Percentiles rank a stretch among this genome's conserved stretches.
phyloP scores from a whole-genome alignment of 2,329 filamentous ascomycete genomes.

The Ophiostoma sp. region DNA sequence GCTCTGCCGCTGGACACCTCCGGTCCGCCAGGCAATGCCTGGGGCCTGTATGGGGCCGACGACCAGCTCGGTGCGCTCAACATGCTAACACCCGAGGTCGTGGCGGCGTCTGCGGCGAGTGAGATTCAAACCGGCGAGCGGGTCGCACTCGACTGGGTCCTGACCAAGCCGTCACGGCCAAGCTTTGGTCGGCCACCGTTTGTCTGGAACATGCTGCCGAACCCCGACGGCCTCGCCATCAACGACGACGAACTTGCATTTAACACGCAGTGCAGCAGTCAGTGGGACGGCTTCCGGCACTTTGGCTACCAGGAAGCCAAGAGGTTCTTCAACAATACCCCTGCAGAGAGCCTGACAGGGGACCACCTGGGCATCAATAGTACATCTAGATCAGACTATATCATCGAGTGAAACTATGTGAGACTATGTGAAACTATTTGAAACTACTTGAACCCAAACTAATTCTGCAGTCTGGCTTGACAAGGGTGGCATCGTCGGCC shows the following conservation, averaged over 20 bases:
- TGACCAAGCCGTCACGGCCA: constrained; percentile 17
- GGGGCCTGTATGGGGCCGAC: constrained; percentile 43
- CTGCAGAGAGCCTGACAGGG: constrained; percentile 35
- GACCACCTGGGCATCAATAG: constrained; percentile 40
- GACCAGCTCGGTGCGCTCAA: constrained; percentile 47
- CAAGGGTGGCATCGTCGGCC: constrained; percentile 1
- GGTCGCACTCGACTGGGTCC: constrained; percentile 37
- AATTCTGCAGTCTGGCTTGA: neutral
- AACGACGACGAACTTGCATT: constrained; percentile 35
- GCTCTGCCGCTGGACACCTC: constrained; percentile 23
- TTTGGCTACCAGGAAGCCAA: constrained; percentile 36
- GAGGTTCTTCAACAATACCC: constrained; percentile 39
- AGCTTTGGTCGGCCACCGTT: constrained; percentile 24
- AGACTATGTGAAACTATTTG: no score
- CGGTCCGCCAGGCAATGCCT: constrained; percentile 31
- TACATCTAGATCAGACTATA: neutral
- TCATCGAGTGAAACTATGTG: no score
- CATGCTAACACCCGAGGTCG: constrained; percentile 47
- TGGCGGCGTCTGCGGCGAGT: constrained; percentile 42
- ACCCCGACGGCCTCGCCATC: constrained; percentile 15
- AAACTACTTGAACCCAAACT: neutral
- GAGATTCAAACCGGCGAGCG: constrained; percentile 47
- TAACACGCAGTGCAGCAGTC: constrained; percentile 28
- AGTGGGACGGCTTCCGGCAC: constrained; percentile 39
- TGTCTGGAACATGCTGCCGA: neutral